A percentile compares a stretch with the other conserved stretches of the same genome.
Evolutionary conservation across 2,329 filamentous ascomycete species (phyloP).

Genomic region (Pestalotiopsis fici): DNA sequence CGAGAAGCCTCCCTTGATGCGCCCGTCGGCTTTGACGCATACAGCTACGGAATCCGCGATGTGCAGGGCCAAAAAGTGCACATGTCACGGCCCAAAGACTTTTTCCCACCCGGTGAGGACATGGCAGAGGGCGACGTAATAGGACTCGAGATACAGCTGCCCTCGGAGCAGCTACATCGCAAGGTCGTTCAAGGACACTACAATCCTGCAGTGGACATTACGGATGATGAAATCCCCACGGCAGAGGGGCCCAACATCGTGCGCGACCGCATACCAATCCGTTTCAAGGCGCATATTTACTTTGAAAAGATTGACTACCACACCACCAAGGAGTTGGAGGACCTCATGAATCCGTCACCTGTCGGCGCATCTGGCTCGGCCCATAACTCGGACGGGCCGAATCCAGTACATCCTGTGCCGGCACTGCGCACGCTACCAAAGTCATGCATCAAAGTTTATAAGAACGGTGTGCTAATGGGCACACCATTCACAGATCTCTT

Average conservation of each 20-base stretch:
- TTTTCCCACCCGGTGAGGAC: slow-evolving; percentile 77
- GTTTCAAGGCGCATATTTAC: slow-evolving; percentile 90
- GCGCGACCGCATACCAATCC: slow-evolving; percentile 90
- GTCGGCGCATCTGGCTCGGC: slow-evolving; percentile 40
- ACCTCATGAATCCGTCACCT: slow-evolving; percentile 72
- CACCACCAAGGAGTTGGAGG: slow-evolving; percentile 83
- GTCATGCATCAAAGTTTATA: slow-evolving; percentile 86
- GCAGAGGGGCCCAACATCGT: slow-evolving; percentile 78
- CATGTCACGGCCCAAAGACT: slow-evolving; percentile 89
- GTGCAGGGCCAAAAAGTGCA: slow-evolving; percentile 89
- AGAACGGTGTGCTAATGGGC: slow-evolving; percentile 85
- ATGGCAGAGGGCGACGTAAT: slow-evolving; percentile 91
- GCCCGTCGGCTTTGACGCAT: slow-evolving; percentile 84
- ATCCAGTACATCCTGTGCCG: slow-evolving; percentile 70
- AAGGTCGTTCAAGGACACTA: slow-evolving; percentile 87
- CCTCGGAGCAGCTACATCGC: slow-evolving; percentile 80
- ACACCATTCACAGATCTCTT: slow-evolving; percentile 86
- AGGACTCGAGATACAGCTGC: slow-evolving; percentile 84
- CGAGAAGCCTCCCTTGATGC: slow-evolving; percentile 81
- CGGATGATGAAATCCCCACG: slow-evolving; percentile 56
- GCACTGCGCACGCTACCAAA: slow-evolving; percentile 85
- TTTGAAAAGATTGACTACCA: slow-evolving; percentile 94
- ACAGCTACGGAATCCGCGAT: slow-evolving; percentile 92
- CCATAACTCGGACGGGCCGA: slow-evolving; percentile 54
- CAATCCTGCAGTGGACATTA: slow-evolving; percentile 78